Percentiles rank a stretch among this genome's conserved stretches.
These are phyloP conservation scores for Neonectria punicea DNA, from an alignment of 2,329 filamentous ascomycete genomes.

Conservation along the genomic window DNA sequence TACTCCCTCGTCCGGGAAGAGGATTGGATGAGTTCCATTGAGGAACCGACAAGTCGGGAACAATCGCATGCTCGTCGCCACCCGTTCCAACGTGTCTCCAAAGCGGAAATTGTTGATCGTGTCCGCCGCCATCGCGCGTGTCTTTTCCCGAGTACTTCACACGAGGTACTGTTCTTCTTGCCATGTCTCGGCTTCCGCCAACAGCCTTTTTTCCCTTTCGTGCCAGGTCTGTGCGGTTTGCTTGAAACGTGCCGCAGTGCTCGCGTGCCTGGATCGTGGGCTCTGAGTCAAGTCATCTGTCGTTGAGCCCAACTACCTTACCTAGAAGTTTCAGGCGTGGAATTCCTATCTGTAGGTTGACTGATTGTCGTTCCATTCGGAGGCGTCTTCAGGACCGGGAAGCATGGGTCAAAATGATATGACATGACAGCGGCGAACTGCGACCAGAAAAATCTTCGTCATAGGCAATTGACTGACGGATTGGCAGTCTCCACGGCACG, in stretches of 20 bases:
- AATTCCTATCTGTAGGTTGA: slow-evolving; percentile 5
- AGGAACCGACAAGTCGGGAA: slow-evolving; percentile 32
- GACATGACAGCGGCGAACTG: neutral
- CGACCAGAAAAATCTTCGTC: neutral
- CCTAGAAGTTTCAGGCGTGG: neutral
- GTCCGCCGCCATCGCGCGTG: neutral
- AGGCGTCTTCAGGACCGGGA: slow-evolving; percentile 8
- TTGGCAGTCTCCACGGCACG: slow-evolving; percentile 18
- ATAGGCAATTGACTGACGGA: neutral
- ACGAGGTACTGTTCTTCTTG: neutral
- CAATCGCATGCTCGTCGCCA: slow-evolving; percentile 12
- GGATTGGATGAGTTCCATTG: slow-evolving; percentile 21
- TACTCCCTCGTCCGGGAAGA: neutral
- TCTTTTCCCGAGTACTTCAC: neutral
- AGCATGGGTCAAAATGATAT: neutral
- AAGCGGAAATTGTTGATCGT: slow-evolving; percentile 31
- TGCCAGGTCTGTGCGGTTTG: neutral
- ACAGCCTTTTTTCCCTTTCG: neutral
- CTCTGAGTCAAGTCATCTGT: slow-evolving; percentile 7
- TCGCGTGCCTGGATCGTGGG: slow-evolving; percentile 32
- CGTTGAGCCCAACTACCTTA: neutral
- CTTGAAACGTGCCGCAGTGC: slow-evolving; percentile 9
- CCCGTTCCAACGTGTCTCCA: slow-evolving; percentile 31
- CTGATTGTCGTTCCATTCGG: slow-evolving; percentile 9
- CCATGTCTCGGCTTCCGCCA: slow-evolving; percentile 2